Percentiles rank a stretch among this genome's conserved stretches.
Evolutionary conservation across 306 rosid species (phyloP).

Genomic region (Oxytropis ochrocephala): DNA sequence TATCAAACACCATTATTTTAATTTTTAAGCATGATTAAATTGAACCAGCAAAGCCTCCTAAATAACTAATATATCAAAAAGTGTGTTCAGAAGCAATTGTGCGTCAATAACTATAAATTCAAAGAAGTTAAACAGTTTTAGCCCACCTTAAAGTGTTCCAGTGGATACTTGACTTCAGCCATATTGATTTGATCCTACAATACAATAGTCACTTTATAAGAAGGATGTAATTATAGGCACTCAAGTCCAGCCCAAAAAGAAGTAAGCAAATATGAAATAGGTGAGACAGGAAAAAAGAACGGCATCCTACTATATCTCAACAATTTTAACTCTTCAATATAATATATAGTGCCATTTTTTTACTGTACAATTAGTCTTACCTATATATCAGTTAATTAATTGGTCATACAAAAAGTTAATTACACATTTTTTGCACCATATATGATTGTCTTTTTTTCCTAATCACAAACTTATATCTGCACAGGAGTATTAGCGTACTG

Average conservation of each 20-base stretch:
- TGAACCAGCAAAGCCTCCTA: neutral
- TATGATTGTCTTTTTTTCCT: neutral
- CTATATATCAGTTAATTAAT: neutral
- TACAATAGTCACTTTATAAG: slow-evolving; percentile 18
- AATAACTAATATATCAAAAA: slow-evolving; percentile 1
- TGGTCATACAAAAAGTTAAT: neutral
- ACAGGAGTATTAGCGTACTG: too few relatives aligned
- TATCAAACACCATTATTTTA: neutral
- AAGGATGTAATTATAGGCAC: neutral
- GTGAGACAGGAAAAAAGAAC: neutral
- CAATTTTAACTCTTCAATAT: neutral
- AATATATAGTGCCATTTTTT: too few relatives aligned
- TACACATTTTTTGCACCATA: neutral
- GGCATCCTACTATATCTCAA: neutral
- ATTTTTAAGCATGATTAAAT: neutral
- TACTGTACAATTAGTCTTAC: neutral
- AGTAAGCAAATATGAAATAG: neutral
- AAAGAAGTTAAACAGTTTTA: neutral
- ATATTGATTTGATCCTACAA: slow-evolving; percentile 85
- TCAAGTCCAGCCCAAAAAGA: slow-evolving; percentile 19
- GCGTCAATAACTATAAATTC: slow-evolving; percentile 9
- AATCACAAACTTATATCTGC: too few relatives aligned
- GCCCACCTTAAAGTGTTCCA: slow-evolving; percentile 77
- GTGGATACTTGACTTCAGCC: slow-evolving; percentile 73
- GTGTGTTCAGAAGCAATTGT: neutral